Percentiles rank a stretch among this genome's conserved stretches.
These are phyloP conservation scores for Protomyces arabidopsidicola DNA, from an alignment of 1,139 yeast genomes.

Conservation along the genomic window DNA sequence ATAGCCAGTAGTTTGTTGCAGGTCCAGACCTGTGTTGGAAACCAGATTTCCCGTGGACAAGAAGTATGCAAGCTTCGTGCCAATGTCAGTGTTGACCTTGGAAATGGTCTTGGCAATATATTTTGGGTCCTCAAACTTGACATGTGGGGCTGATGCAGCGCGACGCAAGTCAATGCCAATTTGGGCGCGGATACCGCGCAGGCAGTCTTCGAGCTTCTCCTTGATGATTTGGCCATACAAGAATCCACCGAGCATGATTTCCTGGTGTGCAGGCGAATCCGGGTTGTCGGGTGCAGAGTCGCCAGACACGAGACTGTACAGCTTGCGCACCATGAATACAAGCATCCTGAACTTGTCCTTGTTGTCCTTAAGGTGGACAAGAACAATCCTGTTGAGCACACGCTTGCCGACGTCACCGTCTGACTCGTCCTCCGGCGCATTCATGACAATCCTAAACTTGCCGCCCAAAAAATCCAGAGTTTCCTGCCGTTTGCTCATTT, in stretches of 20 bases:
- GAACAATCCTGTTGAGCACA: slow-evolving; percentile 73
- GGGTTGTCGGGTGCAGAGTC: slow-evolving; percentile 97
- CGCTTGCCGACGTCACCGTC: slow-evolving; percentile 89
- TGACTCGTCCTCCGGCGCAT: slow-evolving; percentile 78
- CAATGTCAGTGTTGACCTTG: slow-evolving; percentile 87
- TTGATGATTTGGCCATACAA: slow-evolving; percentile 93
- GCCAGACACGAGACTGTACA: slow-evolving; percentile 91
- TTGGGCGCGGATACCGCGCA: slow-evolving; percentile 66
- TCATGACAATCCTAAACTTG: slow-evolving; percentile 89
- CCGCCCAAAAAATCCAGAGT: slow-evolving; percentile 91
- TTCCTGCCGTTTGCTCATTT: slow-evolving; percentile 73
- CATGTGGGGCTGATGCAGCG: slow-evolving; percentile 53
- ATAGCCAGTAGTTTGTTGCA: slow-evolving; percentile 97
- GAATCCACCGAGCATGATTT: slow-evolving; percentile 91
- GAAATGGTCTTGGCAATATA: slow-evolving; percentile 75
- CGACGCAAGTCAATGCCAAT: slow-evolving; percentile 76
- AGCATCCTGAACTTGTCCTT: slow-evolving; percentile 79
- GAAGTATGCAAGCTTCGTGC: slow-evolving; percentile 89
- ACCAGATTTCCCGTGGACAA: slow-evolving; percentile 95
- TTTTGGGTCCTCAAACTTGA: slow-evolving; percentile 76
- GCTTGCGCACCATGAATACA: slow-evolving; percentile 89
- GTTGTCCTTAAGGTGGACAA: slow-evolving; percentile 74
- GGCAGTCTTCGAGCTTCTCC: slow-evolving; percentile 91
- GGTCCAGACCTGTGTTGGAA: slow-evolving; percentile 92
- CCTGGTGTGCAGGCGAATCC: slow-evolving; percentile 99